Evolutionary conservation across 108 stramenopile species (phyloP).

Genomic region (Mediolabrus comicus): DNA sequence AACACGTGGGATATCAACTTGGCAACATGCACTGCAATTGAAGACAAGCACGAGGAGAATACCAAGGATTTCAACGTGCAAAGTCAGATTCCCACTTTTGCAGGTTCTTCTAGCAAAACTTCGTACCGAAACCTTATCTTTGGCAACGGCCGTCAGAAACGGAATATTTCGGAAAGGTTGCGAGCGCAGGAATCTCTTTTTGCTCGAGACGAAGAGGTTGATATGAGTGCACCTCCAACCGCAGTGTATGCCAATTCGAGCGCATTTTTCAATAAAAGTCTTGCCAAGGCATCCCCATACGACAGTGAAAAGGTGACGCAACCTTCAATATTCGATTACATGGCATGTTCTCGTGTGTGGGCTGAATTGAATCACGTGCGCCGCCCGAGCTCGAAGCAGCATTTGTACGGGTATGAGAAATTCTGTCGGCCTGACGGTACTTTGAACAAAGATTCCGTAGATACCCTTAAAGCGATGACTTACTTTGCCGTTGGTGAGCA

Average conservation of each 20-base stretch:
- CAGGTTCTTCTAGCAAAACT: constrained; percentile 51
- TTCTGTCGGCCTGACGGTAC: constrained; percentile 30
- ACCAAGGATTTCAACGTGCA: constrained; percentile 44
- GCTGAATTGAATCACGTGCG: constrained; percentile 49
- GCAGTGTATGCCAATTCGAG: constrained; percentile 80
- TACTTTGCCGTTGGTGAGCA: constrained; percentile 45
- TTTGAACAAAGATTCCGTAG: constrained; percentile 31
- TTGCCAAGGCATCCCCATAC: constrained; percentile 44
- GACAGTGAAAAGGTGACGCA: constrained; percentile 45
- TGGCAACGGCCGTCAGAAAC: constrained; percentile 63
- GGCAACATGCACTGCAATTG: constrained; percentile 73
- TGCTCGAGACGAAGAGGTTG: constrained; percentile 48
- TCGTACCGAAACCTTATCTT: constrained; percentile 83
- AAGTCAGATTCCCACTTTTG: constrained; percentile 31
- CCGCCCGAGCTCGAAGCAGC: constrained; percentile 10
- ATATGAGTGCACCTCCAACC: constrained; percentile 54
- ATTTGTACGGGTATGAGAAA: constrained; percentile 9
- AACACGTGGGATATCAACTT: constrained; percentile 79
- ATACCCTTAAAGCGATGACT: constrained; percentile 59
- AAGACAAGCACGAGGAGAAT: constrained; percentile 74
- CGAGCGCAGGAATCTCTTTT: constrained; percentile 84
- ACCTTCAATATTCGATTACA: constrained; percentile 63
- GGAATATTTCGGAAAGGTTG: constrained; percentile 71
- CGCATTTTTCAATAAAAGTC: constrained; percentile 57
- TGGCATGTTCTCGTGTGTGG: constrained; percentile 65